These are phyloP conservation scores for Colletotrichum noveboracense DNA, from an alignment of 2,329 filamentous ascomycete genomes.

Conservation along the genomic window DNA sequence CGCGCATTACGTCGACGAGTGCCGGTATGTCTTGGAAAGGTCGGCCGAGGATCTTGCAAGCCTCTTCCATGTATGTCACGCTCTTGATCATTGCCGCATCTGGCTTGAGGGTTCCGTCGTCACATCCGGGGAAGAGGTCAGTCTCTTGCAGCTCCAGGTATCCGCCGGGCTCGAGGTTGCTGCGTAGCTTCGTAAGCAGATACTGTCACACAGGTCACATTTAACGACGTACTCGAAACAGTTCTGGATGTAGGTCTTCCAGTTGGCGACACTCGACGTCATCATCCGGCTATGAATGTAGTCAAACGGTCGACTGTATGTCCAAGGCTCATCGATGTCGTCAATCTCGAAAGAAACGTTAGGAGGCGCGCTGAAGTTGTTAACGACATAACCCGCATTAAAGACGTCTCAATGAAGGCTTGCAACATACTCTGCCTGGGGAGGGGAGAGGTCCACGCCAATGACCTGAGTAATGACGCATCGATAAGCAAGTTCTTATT, in stretches of 20 bases:
- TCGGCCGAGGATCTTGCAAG: constrained; percentile 32
- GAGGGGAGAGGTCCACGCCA: constrained; percentile 46
- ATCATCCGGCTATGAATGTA: constrained; percentile 45
- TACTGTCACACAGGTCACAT: neutral
- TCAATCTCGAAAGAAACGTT: constrained; percentile 55
- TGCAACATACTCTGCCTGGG: constrained; percentile 37
- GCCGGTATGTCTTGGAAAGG: constrained; percentile 29
- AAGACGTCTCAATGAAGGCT: neutral
- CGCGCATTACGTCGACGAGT: constrained; percentile 45
- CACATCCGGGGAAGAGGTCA: constrained; percentile 38
- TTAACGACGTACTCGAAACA: constrained; percentile 30
- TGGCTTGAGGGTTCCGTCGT: constrained; percentile 41
- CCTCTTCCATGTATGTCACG: constrained; percentile 32
- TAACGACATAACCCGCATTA: neutral
- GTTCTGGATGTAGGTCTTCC: constrained; percentile 39
- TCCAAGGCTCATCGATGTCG: constrained; percentile 45
- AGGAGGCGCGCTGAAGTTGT: constrained; percentile 42
- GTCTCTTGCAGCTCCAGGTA: constrained; percentile 49
- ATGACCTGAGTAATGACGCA: constrained; percentile 28
- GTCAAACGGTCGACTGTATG: constrained; percentile 41
- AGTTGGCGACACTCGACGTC: constrained; percentile 36
- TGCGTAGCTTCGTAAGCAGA: neutral
- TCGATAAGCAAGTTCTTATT: neutral
- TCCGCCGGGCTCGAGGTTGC: constrained; percentile 44
- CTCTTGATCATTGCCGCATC: constrained; percentile 33